Conservation (phyloP, 345 rosid genomes). For the Citrus australasica region DNA sequence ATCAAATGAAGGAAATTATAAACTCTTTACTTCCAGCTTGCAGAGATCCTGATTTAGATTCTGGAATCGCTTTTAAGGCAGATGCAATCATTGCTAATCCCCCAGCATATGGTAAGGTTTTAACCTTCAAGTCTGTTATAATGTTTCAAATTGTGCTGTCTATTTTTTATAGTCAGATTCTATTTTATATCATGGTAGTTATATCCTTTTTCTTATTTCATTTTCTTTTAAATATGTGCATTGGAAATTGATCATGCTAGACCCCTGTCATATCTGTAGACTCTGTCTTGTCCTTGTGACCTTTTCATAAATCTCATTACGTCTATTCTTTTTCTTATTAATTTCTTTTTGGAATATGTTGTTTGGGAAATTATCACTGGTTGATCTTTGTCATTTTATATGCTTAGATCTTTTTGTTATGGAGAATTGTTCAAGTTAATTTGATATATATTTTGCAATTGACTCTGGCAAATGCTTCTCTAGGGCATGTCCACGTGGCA, state of each 20-base stretch:
- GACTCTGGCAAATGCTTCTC: slow-evolving; percentile 23
- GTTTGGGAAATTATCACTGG: not conserved
- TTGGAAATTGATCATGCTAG: not conserved
- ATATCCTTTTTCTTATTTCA: not conserved
- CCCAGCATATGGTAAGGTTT: slow-evolving; percentile 83
- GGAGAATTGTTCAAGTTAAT: not conserved
- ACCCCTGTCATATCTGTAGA: not conserved
- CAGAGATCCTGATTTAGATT: slow-evolving; percentile 85
- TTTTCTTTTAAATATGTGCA: not conserved
- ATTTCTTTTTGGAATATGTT: not conserved
- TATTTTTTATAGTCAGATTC: not conserved
- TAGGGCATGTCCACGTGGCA: slow-evolving; percentile 98
- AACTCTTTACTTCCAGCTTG: slow-evolving; percentile 91
- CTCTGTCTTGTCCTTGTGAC: not conserved
- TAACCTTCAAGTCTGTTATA: slow-evolving; percentile 4
- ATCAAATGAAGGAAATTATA: slow-evolving; percentile 83
- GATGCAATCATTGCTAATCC: slow-evolving; percentile 99
- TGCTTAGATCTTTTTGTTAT: not conserved
- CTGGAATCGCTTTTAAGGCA: slow-evolving; percentile 79
- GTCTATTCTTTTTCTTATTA: not conserved
- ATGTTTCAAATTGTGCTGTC: not conserved
- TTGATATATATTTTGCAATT: slow-evolving; percentile 7
- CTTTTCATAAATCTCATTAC: not conserved
- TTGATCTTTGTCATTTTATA: not conserved
- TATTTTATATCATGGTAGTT: no score